Evolutionary conservation across 306 rosid genomes (phyloP).

Genomic region (Mimosa pudica): DNA sequence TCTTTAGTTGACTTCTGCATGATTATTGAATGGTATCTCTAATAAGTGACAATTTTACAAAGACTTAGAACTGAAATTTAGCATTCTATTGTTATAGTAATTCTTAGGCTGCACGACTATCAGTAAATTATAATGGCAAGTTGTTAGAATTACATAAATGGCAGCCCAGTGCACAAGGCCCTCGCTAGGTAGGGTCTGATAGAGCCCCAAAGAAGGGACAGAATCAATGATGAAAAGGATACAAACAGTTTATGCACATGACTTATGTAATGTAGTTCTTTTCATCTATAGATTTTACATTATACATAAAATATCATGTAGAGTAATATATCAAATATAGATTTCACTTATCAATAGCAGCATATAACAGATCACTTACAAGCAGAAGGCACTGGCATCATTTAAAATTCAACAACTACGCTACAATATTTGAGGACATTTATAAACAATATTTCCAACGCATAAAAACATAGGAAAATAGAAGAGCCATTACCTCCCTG

Average conservation of each 20-base stretch:
- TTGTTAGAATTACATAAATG: conserved; percentile 2
- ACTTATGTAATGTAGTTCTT: background rate
- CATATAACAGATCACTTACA: background rate
- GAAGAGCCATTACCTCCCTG: conserved; percentile 52
- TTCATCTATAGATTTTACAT: background rate
- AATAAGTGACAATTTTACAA: conserved; percentile 32
- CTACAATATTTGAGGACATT: conserved; percentile 21
- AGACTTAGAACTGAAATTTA: conserved; percentile 23
- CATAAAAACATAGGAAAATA: conserved; percentile 5
- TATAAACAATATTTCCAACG: conserved; percentile 2
- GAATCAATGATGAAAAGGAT: background rate
- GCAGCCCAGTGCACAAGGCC: no score
- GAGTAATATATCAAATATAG: background rate
- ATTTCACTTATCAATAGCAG: background rate
- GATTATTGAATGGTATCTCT: conserved; percentile 36
- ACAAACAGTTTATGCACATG: background rate
- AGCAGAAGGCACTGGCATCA: background rate
- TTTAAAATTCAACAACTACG: background rate
- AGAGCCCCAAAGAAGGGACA: background rate
- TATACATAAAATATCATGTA: background rate
- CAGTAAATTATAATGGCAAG: conserved; percentile 7
- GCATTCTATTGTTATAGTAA: background rate
- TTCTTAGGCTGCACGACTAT: conserved; percentile 17
- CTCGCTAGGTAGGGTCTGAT: no score
- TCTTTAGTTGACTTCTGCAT: conserved; percentile 63